Evolutionary conservation across 2,329 filamentous ascomycete genomes (phyloP).

Genomic region (Myriangium duriaei): DNA sequence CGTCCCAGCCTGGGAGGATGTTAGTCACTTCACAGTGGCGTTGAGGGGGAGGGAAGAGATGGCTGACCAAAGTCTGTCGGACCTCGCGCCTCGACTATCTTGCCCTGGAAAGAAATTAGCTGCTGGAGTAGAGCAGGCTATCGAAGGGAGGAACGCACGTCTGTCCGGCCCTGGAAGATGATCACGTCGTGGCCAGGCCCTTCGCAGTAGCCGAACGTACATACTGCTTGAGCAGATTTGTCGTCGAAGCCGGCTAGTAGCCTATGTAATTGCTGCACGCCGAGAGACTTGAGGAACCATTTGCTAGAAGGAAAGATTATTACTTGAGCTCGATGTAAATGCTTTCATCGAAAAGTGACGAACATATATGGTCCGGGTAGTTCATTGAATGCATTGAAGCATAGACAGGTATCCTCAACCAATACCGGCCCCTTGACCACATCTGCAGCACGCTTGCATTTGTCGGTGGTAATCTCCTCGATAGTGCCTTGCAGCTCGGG

Average conservation of each 20-base stretch:
- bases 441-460: conserved; percentile 71
- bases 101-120: conserved; percentile 40
- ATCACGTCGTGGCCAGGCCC: conserved; percentile 75
- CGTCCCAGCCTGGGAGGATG: conserved; percentile 71
- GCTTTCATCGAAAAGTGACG: conserved; percentile 19
- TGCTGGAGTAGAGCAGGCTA: conserved; percentile 2
- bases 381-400: conserved; percentile 82
- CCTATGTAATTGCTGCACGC: conserved; percentile 77
- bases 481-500: conserved; percentile 85
- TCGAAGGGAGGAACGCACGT: conserved; percentile 40
- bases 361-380: conserved; percentile 95
- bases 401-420: conserved; percentile 90
- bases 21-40: too few relatives aligned
- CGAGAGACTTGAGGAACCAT: conserved; percentile 78
- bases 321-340: neutral
- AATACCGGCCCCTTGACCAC: conserved; percentile 74
- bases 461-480: conserved; percentile 81
- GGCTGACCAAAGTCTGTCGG: conserved; percentile 67
- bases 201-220: conserved; percentile 84
- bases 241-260: conserved; percentile 79
- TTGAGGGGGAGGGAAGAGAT: neutral
- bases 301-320: conserved; percentile 48
- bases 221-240: conserved; percentile 85
- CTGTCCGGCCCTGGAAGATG: conserved; percentile 82
- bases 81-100: conserved; percentile 74